Percentiles rank a stretch among this genome's conserved stretches.
These are phyloP conservation scores for Oryza nivara DNA, from an alignment of 176 grass and related monocot genomes.

Conservation along the genomic window DNA sequence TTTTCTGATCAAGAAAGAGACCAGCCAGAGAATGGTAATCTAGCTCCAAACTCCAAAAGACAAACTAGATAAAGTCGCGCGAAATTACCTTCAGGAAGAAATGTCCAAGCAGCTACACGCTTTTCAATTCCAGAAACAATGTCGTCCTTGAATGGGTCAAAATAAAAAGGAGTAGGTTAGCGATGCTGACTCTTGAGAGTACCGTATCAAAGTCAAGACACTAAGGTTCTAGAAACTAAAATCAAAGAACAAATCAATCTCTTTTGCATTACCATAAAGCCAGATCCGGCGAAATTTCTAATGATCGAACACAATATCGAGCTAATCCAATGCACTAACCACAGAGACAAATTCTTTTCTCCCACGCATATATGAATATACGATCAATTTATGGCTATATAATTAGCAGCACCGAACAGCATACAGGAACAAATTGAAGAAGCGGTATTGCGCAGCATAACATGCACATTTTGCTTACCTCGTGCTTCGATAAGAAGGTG, in stretches of 20 bases:
- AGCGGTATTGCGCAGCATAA: not conserved
- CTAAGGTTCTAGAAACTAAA: not conserved
- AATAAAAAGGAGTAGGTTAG: not conserved
- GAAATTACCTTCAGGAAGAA: constrained; percentile 73
- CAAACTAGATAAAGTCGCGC: not conserved
- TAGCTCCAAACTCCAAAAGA: not conserved
- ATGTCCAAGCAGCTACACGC: constrained; percentile 77
- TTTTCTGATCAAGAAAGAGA: constrained; percentile 52
- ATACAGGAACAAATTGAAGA: not conserved
- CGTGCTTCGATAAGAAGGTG: constrained; percentile 61
- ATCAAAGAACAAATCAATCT: not conserved
- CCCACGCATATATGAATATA: not conserved
- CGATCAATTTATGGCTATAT: not conserved
- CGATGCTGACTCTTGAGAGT: not conserved
- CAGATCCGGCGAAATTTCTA: not conserved
- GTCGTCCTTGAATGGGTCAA: constrained; percentile 54
- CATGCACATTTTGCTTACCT: constrained; percentile 41
- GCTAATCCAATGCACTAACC: not conserved
- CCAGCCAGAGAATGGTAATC: constrained; percentile 2
- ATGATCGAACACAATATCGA: not conserved
- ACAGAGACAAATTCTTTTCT: not conserved
- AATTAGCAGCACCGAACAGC: not conserved
- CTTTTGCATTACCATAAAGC: not conserved
- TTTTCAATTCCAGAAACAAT: constrained; percentile 59
- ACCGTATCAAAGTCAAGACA: not conserved